Percentiles rank a stretch among this genome's conserved stretches.
phyloP scores from a whole-genome alignment of 495 filamentous ascomycete genomes.

The Aspergillus hancockii region DNA sequence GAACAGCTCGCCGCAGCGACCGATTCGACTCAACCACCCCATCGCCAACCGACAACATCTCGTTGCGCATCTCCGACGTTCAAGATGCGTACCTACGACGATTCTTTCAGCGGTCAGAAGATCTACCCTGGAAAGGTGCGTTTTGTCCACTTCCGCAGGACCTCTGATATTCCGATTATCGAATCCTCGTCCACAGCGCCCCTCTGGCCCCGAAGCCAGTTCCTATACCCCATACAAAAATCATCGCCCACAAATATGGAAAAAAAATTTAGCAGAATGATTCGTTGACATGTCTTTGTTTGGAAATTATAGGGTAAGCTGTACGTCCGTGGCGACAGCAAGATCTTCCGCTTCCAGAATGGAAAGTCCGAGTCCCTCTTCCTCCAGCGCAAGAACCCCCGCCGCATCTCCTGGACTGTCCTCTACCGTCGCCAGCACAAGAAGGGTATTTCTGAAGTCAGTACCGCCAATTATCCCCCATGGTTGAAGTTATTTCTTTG shows the following conservation, averaged over 20 bases:
- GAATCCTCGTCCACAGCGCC: slow-evolving; percentile 7
- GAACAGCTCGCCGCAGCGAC: slow-evolving; percentile 41
- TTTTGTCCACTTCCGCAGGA: slow-evolving; percentile 26
- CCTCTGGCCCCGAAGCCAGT: neutral
- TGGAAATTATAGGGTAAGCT: slow-evolving; percentile 78
- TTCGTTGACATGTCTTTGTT: slow-evolving; percentile 28
- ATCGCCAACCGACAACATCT: slow-evolving; percentile 50
- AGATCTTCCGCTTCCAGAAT: slow-evolving; percentile 99
- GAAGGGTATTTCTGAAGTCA: slow-evolving; percentile 99
- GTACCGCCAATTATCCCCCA: slow-evolving; percentile 37
- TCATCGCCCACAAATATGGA: neutral
- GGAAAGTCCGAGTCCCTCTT: slow-evolving; percentile 99
- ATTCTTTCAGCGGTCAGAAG: slow-evolving; percentile 95
- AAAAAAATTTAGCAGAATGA: neutral
- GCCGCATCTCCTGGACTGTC: slow-evolving; percentile 97
- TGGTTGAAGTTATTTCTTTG: slow-evolving; percentile 19
- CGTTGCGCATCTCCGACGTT: slow-evolving; percentile 54
- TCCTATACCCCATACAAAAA: neutral
- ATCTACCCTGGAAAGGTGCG: slow-evolving; percentile 99
- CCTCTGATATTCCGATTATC: neutral
- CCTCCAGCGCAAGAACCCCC: slow-evolving; percentile 99
- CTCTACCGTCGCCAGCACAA: slow-evolving; percentile 97
- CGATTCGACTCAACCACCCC: slow-evolving; percentile 50
- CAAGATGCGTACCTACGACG: slow-evolving; percentile 98
- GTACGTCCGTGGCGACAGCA: slow-evolving; percentile 99